These are phyloP conservation scores for Phytopythium aichiense DNA, from an alignment of 352 stramenopile species.

Conservation along the genomic window DNA sequence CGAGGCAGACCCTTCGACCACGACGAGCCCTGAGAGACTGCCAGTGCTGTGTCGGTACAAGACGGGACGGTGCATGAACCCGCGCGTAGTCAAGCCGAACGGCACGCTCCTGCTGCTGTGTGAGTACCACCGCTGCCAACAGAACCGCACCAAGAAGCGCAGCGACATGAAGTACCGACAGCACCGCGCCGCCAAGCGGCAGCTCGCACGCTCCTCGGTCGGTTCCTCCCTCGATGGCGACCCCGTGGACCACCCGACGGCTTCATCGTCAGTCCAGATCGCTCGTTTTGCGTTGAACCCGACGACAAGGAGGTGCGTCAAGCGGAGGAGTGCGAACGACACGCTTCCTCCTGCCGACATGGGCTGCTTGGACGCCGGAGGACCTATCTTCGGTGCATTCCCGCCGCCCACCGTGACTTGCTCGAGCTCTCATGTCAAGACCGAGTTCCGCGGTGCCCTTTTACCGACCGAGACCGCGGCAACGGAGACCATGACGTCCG, in stretches of 20 bases:
- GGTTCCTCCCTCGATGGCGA: not conserved
- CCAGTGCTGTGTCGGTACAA: constrained; percentile 66
- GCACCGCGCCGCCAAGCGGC: constrained; percentile 55
- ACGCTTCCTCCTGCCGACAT: not conserved
- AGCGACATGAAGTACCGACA: constrained; percentile 81
- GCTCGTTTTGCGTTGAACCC: not conserved
- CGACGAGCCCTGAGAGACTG: not conserved
- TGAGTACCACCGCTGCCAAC: constrained; percentile 75
- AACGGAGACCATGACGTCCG: constrained; percentile 11
- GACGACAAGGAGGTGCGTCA: not conserved
- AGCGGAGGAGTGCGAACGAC: not conserved
- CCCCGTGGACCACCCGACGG: not conserved
- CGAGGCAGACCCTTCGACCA: not conserved
- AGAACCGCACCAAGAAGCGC: constrained; percentile 86
- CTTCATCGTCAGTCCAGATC: not conserved
- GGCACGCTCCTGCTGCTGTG: constrained; percentile 71
- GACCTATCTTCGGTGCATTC: not conserved
- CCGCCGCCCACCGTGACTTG: not conserved
- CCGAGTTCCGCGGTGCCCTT: not conserved
- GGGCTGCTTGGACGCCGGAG: not conserved
- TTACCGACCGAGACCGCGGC: constrained; percentile 2
- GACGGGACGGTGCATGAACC: constrained; percentile 69
- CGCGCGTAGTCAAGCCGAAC: constrained; percentile 70
- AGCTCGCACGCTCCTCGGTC: constrained; percentile 22
- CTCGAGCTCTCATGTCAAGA: not conserved